Conservation (phyloP, 345 rosid species). For the Citrus inodora region DNA sequence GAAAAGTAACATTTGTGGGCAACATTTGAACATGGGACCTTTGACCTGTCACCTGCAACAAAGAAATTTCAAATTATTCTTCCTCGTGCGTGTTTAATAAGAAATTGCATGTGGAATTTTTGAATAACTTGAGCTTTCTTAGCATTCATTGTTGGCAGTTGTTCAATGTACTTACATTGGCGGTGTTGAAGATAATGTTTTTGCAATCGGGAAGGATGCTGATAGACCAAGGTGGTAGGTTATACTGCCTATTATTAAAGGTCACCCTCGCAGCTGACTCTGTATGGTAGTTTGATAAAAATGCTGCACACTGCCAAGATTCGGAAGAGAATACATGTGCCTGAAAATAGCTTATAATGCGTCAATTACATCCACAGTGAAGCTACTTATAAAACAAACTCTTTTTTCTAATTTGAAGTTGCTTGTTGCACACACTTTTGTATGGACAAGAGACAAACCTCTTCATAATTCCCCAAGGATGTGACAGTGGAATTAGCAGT, state of each 20-base stretch:
- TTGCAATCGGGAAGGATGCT: constrained; percentile 90
- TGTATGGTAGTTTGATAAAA: constrained; percentile 62
- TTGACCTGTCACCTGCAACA: constrained; percentile 36
- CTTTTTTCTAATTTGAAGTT: not conserved
- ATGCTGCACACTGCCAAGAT: constrained; percentile 65
- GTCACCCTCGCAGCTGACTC: constrained; percentile 42
- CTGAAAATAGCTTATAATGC: constrained; percentile 23
- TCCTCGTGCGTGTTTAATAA: not conserved
- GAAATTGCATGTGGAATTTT: too few relatives aligned
- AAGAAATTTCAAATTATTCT: not conserved
- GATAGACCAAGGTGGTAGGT: constrained; percentile 87
- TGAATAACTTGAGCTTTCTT: not conserved
- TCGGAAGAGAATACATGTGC: constrained; percentile 65
- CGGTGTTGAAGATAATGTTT: constrained; percentile 67
- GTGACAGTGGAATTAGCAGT: constrained; percentile 43
- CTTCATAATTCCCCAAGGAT: constrained; percentile 58
- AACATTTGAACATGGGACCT: constrained; percentile 35
- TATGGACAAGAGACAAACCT: constrained; percentile 33
- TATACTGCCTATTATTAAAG: constrained; percentile 51
- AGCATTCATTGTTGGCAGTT: not conserved
- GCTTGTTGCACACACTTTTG: not conserved
- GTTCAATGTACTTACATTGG: constrained; percentile 39
- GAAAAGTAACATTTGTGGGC: constrained; percentile 25
- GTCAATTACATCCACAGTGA: not conserved
- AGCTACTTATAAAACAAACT: not conserved